Percentiles rank a stretch among this genome's conserved stretches.
These are phyloP conservation scores for Eustoma russellianum DNA, from an alignment of 257 asterid genomes.

Conservation along the genomic window DNA sequence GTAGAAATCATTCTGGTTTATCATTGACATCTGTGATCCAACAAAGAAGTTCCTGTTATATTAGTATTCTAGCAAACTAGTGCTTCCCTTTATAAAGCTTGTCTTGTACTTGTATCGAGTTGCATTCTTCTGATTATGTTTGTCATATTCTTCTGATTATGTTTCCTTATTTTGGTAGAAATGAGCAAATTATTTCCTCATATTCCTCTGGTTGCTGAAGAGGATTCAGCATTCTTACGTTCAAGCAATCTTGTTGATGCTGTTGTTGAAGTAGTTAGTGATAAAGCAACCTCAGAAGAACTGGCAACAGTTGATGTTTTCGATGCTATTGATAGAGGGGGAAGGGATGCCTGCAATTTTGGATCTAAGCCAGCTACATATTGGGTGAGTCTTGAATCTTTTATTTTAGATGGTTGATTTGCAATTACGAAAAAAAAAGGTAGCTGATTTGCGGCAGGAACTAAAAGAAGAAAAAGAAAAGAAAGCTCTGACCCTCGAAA, in stretches of 20 bases:
- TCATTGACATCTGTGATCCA: too few relatives aligned
- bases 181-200: conserved; percentile 65
- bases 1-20: too few relatives aligned
- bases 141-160: conserved; percentile 5
- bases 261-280: conserved; percentile 51
- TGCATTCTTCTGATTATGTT: conserved; percentile 3
- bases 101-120: not conserved
- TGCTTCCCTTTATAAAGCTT: too few relatives aligned
- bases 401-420: not conserved
- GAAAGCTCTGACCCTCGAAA: too few relatives aligned
- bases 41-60: too few relatives aligned
- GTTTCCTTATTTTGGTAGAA: conserved; percentile 34
- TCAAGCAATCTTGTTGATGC: conserved; percentile 64
- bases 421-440: too few relatives aligned
- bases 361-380: conserved; percentile 69
- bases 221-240: conserved; percentile 75
- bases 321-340: conserved; percentile 88
- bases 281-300: conserved; percentile 33
- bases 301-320: conserved; percentile 47
- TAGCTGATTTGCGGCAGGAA: not conserved
- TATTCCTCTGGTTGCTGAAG: conserved; percentile 93
- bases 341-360: conserved; percentile 60
- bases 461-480: not conserved
- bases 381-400: conserved; percentile 53
- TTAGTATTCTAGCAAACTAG: too few relatives aligned